Percentiles rank a stretch among this genome's conserved stretches.
Conservation (phyloP, 1,139 yeast genomes). For the Candida tetrigidarum region DNA sequence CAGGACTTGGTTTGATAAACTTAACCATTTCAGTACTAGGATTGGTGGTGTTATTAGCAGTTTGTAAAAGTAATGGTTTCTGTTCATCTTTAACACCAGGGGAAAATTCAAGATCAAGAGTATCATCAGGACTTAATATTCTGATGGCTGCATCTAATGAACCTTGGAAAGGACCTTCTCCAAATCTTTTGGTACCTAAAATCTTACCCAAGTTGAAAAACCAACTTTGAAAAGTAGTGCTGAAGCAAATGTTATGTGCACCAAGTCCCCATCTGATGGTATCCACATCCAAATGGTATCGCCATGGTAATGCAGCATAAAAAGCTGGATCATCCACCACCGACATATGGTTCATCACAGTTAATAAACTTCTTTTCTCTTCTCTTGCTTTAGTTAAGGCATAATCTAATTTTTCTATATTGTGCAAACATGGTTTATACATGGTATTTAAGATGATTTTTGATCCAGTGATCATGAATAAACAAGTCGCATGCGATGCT, state of each 20-base stretch:
- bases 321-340: conserved; percentile 92
- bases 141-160: conserved; percentile 89
- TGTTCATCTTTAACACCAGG: conserved; percentile 34
- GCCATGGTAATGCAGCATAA: conserved; percentile 86
- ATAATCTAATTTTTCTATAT: conserved; percentile 63
- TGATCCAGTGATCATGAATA: conserved; percentile 65
- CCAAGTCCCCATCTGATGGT: conserved; percentile 93
- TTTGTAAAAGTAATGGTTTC: conserved; percentile 38
- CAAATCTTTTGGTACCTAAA: conserved; percentile 83
- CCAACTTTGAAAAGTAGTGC: conserved; percentile 50
- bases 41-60: conserved; percentile 23
- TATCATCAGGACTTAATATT: conserved; percentile 79
- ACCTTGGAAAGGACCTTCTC: conserved; percentile 92
- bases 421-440: conserved; percentile 65
- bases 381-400: conserved; percentile 64
- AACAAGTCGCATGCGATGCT: conserved; percentile 71
- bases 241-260: conserved; percentile 89
- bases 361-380: conserved; percentile 76
- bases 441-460: conserved; percentile 63
- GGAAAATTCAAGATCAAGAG: conserved; percentile 56
- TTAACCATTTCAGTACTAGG: conserved; percentile 23
- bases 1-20: conserved; percentile 34
- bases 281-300: conserved; percentile 63
- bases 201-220: conserved; percentile 91
- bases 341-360: conserved; percentile 97